These are phyloP conservation scores for Heteromeles arbutifolia DNA, from an alignment of 306 rosid species.

Conservation along the genomic window DNA sequence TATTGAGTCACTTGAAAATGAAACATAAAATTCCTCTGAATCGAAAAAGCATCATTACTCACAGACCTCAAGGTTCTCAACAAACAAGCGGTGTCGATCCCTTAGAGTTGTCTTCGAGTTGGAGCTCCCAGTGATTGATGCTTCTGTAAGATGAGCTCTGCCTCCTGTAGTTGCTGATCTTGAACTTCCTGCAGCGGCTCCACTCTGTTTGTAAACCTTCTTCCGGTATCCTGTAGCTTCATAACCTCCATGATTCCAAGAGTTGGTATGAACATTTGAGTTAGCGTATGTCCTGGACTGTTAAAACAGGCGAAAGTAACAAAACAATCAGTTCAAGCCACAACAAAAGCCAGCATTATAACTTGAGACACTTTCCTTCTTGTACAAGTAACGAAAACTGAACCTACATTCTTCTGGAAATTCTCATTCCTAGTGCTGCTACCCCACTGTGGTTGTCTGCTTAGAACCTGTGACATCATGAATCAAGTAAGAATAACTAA, in stretches of 20 bases:
- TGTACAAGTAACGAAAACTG: neutral
- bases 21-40: neutral
- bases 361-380: neutral
- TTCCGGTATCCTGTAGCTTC: neutral
- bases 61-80: neutral
- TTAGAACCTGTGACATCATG: slow-evolving; percentile 5
- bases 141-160: neutral
- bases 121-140: neutral
- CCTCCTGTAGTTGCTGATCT: neutral
- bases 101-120: neutral
- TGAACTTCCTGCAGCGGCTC: neutral
- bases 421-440: neutral
- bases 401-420: slow-evolving; percentile 1
- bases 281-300: neutral
- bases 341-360: neutral
- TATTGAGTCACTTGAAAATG: neutral
- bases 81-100: neutral
- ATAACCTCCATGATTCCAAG: neutral
- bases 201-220: neutral
- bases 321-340: neutral
- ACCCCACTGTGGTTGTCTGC: neutral
- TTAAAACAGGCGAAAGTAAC: neutral
- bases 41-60: neutral
- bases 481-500: neutral
- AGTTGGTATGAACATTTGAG: neutral